Percentiles rank a stretch among this genome's conserved stretches.
phyloP scores from a whole-genome alignment of 768 basidiomycete species.

The Mycena vitilis region DNA sequence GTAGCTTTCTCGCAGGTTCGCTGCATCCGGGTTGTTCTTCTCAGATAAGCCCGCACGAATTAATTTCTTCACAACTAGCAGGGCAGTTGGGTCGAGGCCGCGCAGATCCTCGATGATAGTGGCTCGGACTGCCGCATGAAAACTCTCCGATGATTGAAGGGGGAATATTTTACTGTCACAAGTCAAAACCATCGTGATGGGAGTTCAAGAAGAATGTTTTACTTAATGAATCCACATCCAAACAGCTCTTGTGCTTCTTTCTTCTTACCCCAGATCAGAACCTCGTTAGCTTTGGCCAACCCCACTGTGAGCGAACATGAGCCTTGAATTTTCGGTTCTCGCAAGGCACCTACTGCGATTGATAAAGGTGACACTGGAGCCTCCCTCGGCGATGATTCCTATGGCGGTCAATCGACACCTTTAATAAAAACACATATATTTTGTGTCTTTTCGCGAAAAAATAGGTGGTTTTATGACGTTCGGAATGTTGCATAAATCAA shows the following conservation, averaged over 20 bases:
- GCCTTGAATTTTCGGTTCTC: background rate
- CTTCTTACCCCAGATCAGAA: constrained; percentile 77
- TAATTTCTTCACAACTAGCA: constrained; percentile 65
- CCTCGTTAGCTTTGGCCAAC: constrained; percentile 75
- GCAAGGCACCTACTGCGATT: constrained; percentile 63
- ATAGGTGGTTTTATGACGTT: no score
- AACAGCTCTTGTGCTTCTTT: constrained; percentile 68
- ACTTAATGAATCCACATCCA: constrained; percentile 76
- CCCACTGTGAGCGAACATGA: constrained; percentile 62
- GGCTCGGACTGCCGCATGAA: constrained; percentile 64
- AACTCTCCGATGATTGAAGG: constrained; percentile 59
- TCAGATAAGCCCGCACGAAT: constrained; percentile 68
- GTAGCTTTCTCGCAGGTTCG: constrained; percentile 77
- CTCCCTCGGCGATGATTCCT: constrained; percentile 78
- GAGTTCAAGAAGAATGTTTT: constrained; percentile 28
- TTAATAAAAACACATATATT: no score
- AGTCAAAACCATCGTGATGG: constrained; percentile 14
- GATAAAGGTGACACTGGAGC: constrained; percentile 75
- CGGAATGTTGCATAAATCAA: no score
- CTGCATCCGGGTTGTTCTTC: constrained; percentile 71
- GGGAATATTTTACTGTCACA: constrained; percentile 68
- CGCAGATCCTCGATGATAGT: constrained; percentile 65
- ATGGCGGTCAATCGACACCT: no score
- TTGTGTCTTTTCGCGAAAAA: no score
- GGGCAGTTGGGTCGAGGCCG: constrained; percentile 66